These are phyloP conservation scores for Beauveria australis DNA, from an alignment of 2,329 filamentous ascomycete genomes.

Conservation along the genomic window DNA sequence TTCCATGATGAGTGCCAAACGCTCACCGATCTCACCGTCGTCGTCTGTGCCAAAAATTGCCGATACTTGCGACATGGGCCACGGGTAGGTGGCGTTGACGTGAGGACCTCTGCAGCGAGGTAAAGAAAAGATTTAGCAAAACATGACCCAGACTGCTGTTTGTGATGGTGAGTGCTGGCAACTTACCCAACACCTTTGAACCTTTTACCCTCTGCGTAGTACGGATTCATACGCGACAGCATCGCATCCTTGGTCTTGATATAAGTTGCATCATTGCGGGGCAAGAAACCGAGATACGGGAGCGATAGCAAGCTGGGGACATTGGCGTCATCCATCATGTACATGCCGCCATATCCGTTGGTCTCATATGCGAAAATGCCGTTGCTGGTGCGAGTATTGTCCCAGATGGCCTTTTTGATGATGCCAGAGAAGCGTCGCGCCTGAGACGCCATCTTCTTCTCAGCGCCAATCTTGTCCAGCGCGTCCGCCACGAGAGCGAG, in stretches of 20 bases:
- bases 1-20: conserved; percentile 30
- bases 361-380: conserved; percentile 72
- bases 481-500: conserved; percentile 53
- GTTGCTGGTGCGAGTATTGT: conserved; percentile 38
- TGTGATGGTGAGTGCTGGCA: background rate
- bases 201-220: conserved; percentile 39
- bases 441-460: conserved; percentile 54
- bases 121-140: background rate
- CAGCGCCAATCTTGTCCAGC: conserved; percentile 60
- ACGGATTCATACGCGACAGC: conserved; percentile 68
- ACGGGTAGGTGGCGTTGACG: conserved; percentile 52
- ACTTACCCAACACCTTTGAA: conserved; percentile 21
- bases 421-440: conserved; percentile 39
- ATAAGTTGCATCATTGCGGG: conserved; percentile 56
- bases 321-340: conserved; percentile 66
- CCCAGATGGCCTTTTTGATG: conserved; percentile 56
- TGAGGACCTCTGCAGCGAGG: conserved; percentile 42
- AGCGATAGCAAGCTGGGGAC: conserved; percentile 59
- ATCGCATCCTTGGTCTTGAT: conserved; percentile 74
- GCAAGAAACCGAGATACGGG: conserved; percentile 55
- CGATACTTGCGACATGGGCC: conserved; percentile 50
- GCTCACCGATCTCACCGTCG: conserved; percentile 27
- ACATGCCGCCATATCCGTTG: conserved; percentile 60
- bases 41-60: conserved; percentile 39
- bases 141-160: background rate